Percentiles rank a stretch among this genome's conserved stretches.
These are phyloP conservation scores for Hyparrhenia diplandra DNA, from an alignment of 176 grass and related monocot species.

Conservation along the genomic window DNA sequence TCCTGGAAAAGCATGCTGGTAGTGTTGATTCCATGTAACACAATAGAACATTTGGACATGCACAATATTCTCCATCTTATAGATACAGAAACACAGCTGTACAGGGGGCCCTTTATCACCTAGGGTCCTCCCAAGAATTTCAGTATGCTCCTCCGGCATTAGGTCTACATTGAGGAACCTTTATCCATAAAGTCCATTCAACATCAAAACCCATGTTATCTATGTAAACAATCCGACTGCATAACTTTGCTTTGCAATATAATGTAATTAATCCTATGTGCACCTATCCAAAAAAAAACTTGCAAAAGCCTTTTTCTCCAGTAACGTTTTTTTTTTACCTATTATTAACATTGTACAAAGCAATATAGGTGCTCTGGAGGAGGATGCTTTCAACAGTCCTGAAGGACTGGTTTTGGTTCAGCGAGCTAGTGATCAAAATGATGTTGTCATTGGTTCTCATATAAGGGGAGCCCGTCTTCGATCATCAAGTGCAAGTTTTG, in stretches of 20 bases:
- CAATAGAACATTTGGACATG: too few relatives aligned
- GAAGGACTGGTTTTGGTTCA: slow-evolving; percentile 78
- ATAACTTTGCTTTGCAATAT: too few relatives aligned
- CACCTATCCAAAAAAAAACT: too few relatives aligned
- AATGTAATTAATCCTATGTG: too few relatives aligned
- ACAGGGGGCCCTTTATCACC: neutral
- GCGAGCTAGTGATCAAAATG: slow-evolving; percentile 52
- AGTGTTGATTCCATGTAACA: neutral
- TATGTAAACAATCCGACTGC: too few relatives aligned
- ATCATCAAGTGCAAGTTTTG: slow-evolving; percentile 76
- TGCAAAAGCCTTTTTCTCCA: neutral
- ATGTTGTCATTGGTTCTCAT: slow-evolving; percentile 78
- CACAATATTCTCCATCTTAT: neutral
- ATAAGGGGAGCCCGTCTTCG: slow-evolving; percentile 82
- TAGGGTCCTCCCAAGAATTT: neutral
- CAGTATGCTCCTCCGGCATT: neutral
- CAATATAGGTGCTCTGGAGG: slow-evolving; percentile 67
- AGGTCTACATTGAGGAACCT: neutral
- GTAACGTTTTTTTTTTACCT: neutral
- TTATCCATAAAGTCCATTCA: neutral
- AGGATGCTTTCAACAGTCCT: slow-evolving; percentile 63
- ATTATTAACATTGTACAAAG: neutral
- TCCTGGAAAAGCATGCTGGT: neutral
- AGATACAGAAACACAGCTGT: neutral
- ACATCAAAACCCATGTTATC: neutral